Percentiles rank a stretch among this genome's conserved stretches.
Conservation (phyloP, 306 rosid species). For the Vachellia collinsii region DNA sequence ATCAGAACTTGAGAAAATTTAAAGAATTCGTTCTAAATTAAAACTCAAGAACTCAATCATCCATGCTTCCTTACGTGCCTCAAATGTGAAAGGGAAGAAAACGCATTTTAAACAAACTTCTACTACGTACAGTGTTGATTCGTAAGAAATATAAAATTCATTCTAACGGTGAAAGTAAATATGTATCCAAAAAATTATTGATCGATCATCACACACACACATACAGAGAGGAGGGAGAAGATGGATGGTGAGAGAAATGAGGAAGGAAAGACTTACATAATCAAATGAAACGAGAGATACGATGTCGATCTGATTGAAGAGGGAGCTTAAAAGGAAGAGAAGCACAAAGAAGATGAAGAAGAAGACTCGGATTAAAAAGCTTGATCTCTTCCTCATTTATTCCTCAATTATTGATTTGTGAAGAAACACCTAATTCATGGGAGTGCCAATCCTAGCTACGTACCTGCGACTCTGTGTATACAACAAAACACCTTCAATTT, state of each 20-base stretch:
- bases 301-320: conserved; percentile 21
- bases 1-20: not conserved
- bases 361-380: not conserved
- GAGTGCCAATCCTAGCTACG: not conserved
- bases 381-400: conserved; percentile 23
- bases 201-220: no score
- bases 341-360: not conserved
- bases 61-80: not conserved
- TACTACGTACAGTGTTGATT: not conserved
- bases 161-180: no score
- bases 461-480: no score
- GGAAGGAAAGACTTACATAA: not conserved
- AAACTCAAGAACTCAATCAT: not conserved
- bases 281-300: conserved; percentile 8
- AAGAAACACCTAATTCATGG: not conserved
- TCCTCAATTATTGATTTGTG: not conserved
- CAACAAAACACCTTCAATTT: not conserved
- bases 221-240: no score
- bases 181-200: no score
- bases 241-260: not conserved
- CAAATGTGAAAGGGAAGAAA: not conserved
- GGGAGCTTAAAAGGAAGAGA: not conserved
- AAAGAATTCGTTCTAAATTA: not conserved
- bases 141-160: not conserved
- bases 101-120: not conserved